Conservation (phyloP, 768 basidiomycete species). For the Cystobasidium tubakii region DNA sequence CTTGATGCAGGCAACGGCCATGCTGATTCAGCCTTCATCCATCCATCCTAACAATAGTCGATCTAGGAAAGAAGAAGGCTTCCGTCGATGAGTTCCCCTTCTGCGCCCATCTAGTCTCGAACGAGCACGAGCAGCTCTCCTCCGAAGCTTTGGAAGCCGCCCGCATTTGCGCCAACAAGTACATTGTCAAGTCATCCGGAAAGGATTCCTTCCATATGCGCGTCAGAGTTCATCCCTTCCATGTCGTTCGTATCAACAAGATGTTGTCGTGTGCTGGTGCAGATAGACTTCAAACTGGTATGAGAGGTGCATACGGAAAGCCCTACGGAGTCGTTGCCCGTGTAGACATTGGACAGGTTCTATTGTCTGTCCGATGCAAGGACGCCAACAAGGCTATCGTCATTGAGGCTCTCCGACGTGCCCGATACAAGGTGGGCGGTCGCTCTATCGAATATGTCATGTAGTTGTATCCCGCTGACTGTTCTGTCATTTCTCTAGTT, state of each 20-base stretch:
- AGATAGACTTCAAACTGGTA: slow-evolving; percentile 90
- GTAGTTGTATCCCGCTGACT: neutral
- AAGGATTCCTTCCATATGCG: slow-evolving; percentile 99
- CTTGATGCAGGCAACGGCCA: neutral
- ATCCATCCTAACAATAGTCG: neutral
- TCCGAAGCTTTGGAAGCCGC: slow-evolving; percentile 95
- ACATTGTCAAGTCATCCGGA: slow-evolving; percentile 93
- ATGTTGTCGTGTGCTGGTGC: slow-evolving; percentile 99
- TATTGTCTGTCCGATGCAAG: slow-evolving; percentile 84
- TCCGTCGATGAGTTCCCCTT: slow-evolving; percentile 97
- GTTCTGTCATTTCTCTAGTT: slow-evolving; percentile 54
- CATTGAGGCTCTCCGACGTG: slow-evolving; percentile 92
- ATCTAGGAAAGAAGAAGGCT: slow-evolving; percentile 86
- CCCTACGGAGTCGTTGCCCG: slow-evolving; percentile 93
- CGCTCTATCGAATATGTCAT: slow-evolving; percentile 2
- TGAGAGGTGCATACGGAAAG: slow-evolving; percentile 99
- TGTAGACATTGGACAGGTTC: slow-evolving; percentile 94
- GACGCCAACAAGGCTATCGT: slow-evolving; percentile 79
- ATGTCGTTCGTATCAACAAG: slow-evolving; percentile 99
- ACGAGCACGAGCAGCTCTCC: slow-evolving; percentile 95
- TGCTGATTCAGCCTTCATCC: neutral
- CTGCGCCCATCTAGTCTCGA: slow-evolving; percentile 76
- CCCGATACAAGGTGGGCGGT: slow-evolving; percentile 71
- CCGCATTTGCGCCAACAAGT: slow-evolving; percentile 99
- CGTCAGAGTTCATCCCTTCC: slow-evolving; percentile 96